Conservation (phyloP, 306 rosid species). For the Arachis hypogaea region DNA sequence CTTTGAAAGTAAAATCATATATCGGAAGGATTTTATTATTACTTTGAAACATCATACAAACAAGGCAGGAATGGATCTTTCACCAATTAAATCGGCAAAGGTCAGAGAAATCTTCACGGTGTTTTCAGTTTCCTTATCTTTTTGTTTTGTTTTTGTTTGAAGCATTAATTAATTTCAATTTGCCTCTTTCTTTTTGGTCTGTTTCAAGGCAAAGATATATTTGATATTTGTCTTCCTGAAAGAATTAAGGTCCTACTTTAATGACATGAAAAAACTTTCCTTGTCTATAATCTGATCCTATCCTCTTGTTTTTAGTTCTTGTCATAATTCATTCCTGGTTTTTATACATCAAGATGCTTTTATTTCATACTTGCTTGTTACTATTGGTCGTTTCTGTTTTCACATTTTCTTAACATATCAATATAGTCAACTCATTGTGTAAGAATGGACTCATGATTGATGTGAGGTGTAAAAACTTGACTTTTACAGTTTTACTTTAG, state of each 20-base stretch:
- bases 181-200: neutral
- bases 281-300: constrained; percentile 13
- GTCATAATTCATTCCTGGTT: neutral
- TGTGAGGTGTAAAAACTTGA: constrained; percentile 22
- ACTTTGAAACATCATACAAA: constrained; percentile 15
- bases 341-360: neutral
- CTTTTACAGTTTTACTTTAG: constrained; percentile 8
- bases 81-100: constrained; percentile 43
- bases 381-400: neutral
- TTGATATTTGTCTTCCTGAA: constrained; percentile 3
- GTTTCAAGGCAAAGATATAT: constrained; percentile 32
- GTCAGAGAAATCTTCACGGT: constrained; percentile 45
- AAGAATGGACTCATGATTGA: constrained; percentile 8
- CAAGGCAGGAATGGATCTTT: constrained; percentile 38
- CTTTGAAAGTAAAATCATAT: constrained; percentile 32
- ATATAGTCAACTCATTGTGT: constrained; percentile 8
- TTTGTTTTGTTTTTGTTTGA: constrained; percentile 1
- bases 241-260: constrained; percentile 1
- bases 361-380: neutral
- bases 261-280: constrained; percentile 22
- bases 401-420: neutral
- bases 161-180: neutral
- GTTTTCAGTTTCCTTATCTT: constrained; percentile 7
- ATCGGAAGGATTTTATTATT: constrained; percentile 35
- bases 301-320: constrained; percentile 6